These are phyloP conservation scores for Phialemonium atrogriseum DNA, from an alignment of 2,329 filamentous ascomycete species.

Conservation along the genomic window DNA sequence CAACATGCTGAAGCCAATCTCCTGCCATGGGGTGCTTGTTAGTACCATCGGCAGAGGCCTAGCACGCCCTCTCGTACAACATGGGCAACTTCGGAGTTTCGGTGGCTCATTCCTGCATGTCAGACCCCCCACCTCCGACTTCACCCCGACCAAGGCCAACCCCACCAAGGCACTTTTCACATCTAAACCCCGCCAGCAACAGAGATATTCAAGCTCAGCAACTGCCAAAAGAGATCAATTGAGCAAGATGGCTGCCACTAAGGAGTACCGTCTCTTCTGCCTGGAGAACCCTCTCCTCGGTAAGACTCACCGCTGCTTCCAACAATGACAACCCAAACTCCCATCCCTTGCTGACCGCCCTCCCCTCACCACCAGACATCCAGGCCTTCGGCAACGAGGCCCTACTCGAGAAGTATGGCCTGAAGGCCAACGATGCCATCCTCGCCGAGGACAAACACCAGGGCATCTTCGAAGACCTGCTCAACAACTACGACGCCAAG, in stretches of 20 bases:
- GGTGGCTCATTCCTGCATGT: no score
- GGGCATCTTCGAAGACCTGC: slow-evolving; percentile 84
- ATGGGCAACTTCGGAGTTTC: no score
- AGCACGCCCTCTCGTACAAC: no score
- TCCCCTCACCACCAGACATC: slow-evolving; percentile 60
- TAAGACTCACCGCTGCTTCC: slow-evolving; percentile 30
- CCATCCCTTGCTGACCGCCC: slow-evolving; percentile 5
- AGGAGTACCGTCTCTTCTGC: slow-evolving; percentile 84
- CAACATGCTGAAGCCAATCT: no score
- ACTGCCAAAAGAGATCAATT: slow-evolving; percentile 6
- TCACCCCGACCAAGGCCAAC: no score
- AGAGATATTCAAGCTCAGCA: slow-evolving; percentile 10
- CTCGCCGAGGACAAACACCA: slow-evolving; percentile 89
- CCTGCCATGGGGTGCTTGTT: no score
- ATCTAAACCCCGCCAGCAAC: slow-evolving; percentile 4
- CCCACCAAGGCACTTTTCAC: no score
- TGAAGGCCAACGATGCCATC: slow-evolving; percentile 97
- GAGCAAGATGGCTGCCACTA: slow-evolving; percentile 58
- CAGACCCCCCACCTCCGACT: no score
- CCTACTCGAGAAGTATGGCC: slow-evolving; percentile 82
- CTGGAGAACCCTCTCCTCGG: slow-evolving; percentile 96
- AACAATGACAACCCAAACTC: not conserved
- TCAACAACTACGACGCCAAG: slow-evolving; percentile 87
- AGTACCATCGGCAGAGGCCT: no score
- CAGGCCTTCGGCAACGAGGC: slow-evolving; percentile 76